Evolutionary conservation across 2,329 filamentous ascomycete species (phyloP).

Genomic region (Pseudogymnoascus sp.): DNA sequence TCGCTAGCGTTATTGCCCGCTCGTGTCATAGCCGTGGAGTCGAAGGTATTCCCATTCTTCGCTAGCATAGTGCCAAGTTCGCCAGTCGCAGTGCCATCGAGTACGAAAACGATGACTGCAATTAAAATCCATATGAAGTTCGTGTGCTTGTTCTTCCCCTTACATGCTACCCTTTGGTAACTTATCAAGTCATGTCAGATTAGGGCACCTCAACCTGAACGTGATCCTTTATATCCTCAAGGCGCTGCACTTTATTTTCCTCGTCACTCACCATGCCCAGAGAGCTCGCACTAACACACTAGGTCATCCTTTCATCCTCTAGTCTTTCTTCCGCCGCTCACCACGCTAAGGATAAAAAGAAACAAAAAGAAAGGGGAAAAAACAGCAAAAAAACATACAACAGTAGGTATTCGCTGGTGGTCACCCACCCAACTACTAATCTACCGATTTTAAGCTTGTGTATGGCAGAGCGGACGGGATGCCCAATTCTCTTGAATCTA

Average conservation of each 20-base stretch:
- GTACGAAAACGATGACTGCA: no score
- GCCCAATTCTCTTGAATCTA: constrained; percentile 22
- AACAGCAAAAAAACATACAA: constrained; percentile 23
- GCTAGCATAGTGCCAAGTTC: no score
- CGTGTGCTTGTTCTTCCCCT: no score
- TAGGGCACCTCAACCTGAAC: no score
- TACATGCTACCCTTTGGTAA: no score
- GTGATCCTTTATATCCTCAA: constrained; percentile 95
- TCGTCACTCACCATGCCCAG: constrained; percentile 93
- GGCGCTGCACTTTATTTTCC: constrained; percentile 79
- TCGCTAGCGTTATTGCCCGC: no score
- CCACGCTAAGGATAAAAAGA: neutral
- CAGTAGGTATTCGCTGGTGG: constrained; percentile 22
- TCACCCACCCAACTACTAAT: constrained; percentile 26
- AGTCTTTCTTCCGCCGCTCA: constrained; percentile 2
- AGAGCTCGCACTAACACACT: constrained; percentile 64
- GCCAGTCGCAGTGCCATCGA: no score
- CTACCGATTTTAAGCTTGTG: constrained; percentile 22
- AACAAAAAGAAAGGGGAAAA: no score
- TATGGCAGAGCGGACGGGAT: constrained; percentile 23
- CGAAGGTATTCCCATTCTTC: no score
- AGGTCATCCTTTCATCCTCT: constrained; percentile 8
- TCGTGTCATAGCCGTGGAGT: no score
- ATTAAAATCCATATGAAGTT: no score
- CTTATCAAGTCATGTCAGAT: no score